Base-by-base conservation (phyloP, 768 basidiomycete genomes). In the Leccinum subtestaceum region DNA sequence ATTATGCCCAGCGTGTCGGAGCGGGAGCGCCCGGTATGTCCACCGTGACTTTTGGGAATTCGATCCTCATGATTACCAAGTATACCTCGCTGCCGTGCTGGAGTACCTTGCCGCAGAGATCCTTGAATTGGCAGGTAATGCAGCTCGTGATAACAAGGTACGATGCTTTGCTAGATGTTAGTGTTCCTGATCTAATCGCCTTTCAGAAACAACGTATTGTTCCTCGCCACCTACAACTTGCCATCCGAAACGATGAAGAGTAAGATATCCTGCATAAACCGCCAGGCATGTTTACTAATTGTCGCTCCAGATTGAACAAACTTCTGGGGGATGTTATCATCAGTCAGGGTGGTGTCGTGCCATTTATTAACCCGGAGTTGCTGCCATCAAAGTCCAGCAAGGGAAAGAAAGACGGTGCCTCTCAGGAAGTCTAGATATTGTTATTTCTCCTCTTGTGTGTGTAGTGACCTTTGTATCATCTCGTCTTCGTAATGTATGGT, bases 101-200 rank as follows among this genome's bases (percentile, higher is more conserved):
- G 93, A 94, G 74, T 94, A 95, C 73, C 82, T 95, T 38, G 83
- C 86, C 6, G 93, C 92, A 29, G 93, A 95, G 74, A 86, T 95
- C 67, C 82, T 93, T 54, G 92, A 94, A 74, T 79, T 93, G 48
- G 90, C 92, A 55, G 92, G 92, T 5, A 86, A 85, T 66, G 84
- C 85, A 36, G 89, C 90, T 52, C 83, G 86, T 60, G 88, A 91
- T 70, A 86, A 90, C 78, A 88, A 89, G 68, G 72, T 74, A 56
- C 19, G 48, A 10, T 2, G 2, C 5, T 47, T 25, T 10, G 5
- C 19, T 36, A 17, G 5, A 11, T 53, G 7, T 9, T 1, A 12
- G 29, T 5, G 3, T 29, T 1, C 40, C 5, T 1, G 8, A 4
- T 52, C 59, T 11, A 59, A 3, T 46, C 10, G 1, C 50, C 2